Conservation (phyloP, 2,329 filamentous ascomycete genomes). For the Penicillium sp. region DNA sequence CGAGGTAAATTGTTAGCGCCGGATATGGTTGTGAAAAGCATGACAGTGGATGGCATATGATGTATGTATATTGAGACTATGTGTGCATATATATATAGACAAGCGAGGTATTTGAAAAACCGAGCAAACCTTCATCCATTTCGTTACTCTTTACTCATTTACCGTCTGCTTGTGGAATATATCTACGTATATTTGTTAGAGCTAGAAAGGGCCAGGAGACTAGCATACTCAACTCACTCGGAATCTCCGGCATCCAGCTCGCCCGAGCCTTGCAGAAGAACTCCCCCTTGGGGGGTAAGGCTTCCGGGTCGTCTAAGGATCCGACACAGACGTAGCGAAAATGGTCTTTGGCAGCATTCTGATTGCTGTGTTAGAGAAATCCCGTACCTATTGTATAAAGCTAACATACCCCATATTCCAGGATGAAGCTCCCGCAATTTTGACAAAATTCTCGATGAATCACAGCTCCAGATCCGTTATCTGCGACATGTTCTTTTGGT, state of each 20-base stretch:
- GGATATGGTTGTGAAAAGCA: conserved; percentile 31
- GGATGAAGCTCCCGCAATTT: conserved; percentile 52
- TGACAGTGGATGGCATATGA: conserved; percentile 4
- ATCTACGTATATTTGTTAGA: conserved; percentile 29
- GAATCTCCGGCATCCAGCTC: conserved; percentile 54
- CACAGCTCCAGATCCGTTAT: conserved; percentile 51
- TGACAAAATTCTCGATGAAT: conserved; percentile 56
- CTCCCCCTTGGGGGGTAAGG: conserved; percentile 54
- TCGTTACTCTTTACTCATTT: conserved; percentile 36
- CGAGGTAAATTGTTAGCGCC: conserved; percentile 27
- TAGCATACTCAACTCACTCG: conserved; percentile 35
- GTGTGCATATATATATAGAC: background rate
- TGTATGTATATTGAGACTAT: background rate
- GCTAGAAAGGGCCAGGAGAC: background rate
- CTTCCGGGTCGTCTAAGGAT: conserved; percentile 51
- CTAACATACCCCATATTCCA: conserved; percentile 52
- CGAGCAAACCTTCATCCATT: background rate
- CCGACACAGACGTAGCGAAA: conserved; percentile 51
- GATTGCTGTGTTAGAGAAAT: background rate
- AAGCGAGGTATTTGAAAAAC: background rate
- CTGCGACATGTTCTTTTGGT: conserved; percentile 49
- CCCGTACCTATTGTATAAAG: accelerated
- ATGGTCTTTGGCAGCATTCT: conserved; percentile 35
- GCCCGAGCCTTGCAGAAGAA: conserved; percentile 54
- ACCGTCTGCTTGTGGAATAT: conserved; percentile 51